Base-by-base conservation (phyloP, 169 alveolate genomes). In the Plasmodium knowlesi region DNA sequence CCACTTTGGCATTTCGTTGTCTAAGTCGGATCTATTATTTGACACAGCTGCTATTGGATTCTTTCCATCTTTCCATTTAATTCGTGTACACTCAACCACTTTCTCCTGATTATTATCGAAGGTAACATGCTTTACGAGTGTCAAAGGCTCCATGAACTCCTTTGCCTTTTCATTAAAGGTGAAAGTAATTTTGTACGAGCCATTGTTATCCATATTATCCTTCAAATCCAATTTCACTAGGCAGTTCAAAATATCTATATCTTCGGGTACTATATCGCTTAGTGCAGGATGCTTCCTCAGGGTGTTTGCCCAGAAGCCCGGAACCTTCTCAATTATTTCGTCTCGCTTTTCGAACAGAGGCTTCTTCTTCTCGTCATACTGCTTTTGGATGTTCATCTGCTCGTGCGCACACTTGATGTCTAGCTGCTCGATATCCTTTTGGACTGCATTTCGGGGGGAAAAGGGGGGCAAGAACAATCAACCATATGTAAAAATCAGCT, bases 331-430 rank as follows among this genome's bases (percentile, higher is more conserved):
- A 22, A 97, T 97, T 12, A 97, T 96, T 19, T 83, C 96, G 79
- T 96, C 97, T 37, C 99, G 92, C 83, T 97, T 97, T 25, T 95
- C 97, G 83, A 97, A 97, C 43, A 93, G 74, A 0, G 99, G 99
- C 80, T 97, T 97, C 90, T 97, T 97, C 93, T 97, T 96, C 83
- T 96, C 95, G 74, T 97, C 99, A 81, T 96, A 97, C 92, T 97
- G 96, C 74, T 98, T 96, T 95, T 97, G 99, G 14, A 97, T 84
- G 34, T 83, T 93, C 97, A 97, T 97, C 90, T 97, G 99, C 80
- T 97, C 96, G 88, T 93, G 96, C 34, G 99, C 98, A 78, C 99
- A 97, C 72, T 97, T 98, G 88, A 96, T 98, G 39, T 97, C 99
- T 32, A 97, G 89, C 50, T 96, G 92, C 50, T 94, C 96, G 61